phyloP scores from a whole-genome alignment of 2,329 filamentous ascomycete species.

The Aspergillus pseudoglaucus region DNA sequence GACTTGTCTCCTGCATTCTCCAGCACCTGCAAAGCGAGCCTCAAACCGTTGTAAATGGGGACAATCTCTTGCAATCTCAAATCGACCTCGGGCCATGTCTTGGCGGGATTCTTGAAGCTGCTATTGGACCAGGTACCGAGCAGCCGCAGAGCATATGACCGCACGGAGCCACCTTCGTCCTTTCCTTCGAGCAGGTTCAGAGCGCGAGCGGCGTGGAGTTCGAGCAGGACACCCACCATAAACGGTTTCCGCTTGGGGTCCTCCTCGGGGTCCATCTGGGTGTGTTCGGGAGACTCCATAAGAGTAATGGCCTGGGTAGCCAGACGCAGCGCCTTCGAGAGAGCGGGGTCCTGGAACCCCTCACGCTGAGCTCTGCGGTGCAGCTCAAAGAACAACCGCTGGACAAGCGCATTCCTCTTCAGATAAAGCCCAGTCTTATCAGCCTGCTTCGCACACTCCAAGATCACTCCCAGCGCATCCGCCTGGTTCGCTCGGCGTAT shows the following conservation, averaged over 20 bases:
- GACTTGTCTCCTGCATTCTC: constrained; percentile 19
- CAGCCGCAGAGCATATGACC: constrained; percentile 33
- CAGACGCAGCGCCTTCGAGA: constrained; percentile 24
- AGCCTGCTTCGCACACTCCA: constrained; percentile 31
- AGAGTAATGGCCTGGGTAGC: constrained; percentile 30
- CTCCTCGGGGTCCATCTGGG: constrained; percentile 10
- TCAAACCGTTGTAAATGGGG: constrained; percentile 38
- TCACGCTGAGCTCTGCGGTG: constrained; percentile 28
- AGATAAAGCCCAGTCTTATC: constrained; percentile 32
- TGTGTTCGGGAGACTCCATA: constrained; percentile 32
- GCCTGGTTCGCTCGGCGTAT: constrained; percentile 30
- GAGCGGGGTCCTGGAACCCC: constrained; percentile 27
- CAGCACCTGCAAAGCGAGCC: constrained; percentile 30
- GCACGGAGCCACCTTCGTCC: constrained; percentile 36
- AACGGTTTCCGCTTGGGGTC: constrained; percentile 37
- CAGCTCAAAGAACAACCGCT: constrained; percentile 31
- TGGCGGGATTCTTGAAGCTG: constrained; percentile 15
- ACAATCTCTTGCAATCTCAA: constrained; percentile 25
- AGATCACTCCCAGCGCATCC: constrained; percentile 28
- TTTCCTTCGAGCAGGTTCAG: constrained; percentile 30
- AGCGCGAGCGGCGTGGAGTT: constrained; percentile 40
- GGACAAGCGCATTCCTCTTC: constrained; percentile 20
- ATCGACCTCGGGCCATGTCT: constrained; percentile 16
- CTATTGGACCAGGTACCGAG: constrained; percentile 26
- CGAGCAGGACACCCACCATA: constrained; percentile 38